Percentiles rank a stretch among this genome's conserved stretches.
Conservation (phyloP, 106 monocot genomes). For the Gastrodia elata region DNA sequence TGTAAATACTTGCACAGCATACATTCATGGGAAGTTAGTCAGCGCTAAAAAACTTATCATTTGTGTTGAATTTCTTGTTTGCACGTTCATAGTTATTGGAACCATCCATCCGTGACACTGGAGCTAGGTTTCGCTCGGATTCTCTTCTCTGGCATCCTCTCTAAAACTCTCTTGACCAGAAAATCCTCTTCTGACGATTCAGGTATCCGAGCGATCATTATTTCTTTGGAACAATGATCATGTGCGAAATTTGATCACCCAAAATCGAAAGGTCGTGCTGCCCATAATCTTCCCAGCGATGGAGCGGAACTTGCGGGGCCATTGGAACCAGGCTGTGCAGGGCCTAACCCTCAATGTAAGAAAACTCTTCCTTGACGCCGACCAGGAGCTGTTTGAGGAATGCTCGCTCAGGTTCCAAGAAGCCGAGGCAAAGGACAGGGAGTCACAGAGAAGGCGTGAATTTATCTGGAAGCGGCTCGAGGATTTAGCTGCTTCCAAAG, state of each 20-base stretch:
- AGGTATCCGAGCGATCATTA: slow-evolving; percentile 37
- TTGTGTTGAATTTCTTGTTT: too few relatives aligned
- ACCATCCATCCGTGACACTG: neutral
- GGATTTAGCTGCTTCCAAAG: slow-evolving; percentile 33
- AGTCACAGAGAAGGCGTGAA: slow-evolving; percentile 19
- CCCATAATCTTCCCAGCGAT: slow-evolving; percentile 35
- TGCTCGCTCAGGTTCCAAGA: slow-evolving; percentile 25
- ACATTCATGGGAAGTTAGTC: too few relatives aligned
- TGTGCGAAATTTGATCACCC: slow-evolving; percentile 33
- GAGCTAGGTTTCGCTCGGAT: neutral
- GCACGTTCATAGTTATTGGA: too few relatives aligned
- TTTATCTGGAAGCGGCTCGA: slow-evolving; percentile 38
- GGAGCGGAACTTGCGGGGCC: slow-evolving; percentile 35
- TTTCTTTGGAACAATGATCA: slow-evolving; percentile 60
- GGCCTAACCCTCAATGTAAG: slow-evolving; percentile 39
- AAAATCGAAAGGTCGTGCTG: slow-evolving; percentile 35
- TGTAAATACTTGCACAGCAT: too few relatives aligned
- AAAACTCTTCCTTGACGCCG: slow-evolving; percentile 34
- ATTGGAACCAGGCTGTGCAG: slow-evolving; percentile 56
- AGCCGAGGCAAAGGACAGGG: slow-evolving; percentile 9
- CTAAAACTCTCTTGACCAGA: neutral
- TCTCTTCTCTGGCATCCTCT: neutral
- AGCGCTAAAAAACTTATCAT: neutral
- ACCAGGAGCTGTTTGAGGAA: slow-evolving; percentile 35
- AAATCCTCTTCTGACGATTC: neutral